Percentiles rank a stretch among this genome's conserved stretches.
Conservation (phyloP, 345 rosid species). For the Salix purpurea region DNA sequence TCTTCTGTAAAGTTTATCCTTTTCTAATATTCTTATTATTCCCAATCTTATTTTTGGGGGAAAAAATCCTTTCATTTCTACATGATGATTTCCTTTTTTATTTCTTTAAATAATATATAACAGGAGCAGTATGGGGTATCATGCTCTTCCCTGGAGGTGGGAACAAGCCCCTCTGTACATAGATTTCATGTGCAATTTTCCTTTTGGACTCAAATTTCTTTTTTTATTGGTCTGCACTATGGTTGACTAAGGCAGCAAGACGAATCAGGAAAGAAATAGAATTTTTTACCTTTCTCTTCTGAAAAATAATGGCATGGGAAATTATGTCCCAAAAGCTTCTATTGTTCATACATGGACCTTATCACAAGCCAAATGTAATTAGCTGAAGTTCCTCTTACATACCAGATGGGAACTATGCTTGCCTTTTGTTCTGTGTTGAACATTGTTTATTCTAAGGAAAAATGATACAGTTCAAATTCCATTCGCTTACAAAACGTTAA, state of each 20-base stretch:
- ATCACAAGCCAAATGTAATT: neutral
- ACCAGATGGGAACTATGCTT: neutral
- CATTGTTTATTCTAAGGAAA: neutral
- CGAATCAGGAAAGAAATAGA: neutral
- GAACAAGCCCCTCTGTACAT: conserved; percentile 53
- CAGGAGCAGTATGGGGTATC: conserved; percentile 72
- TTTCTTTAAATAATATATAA: conserved; percentile 1
- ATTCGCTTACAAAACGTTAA: neutral
- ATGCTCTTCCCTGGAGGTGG: conserved; percentile 43
- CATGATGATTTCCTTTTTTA: neutral
- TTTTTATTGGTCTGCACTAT: neutral
- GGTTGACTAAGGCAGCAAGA: neutral
- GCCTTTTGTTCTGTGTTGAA: neutral
- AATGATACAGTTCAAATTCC: neutral
- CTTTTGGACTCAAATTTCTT: neutral
- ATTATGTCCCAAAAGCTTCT: neutral
- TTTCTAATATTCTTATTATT: neutral
- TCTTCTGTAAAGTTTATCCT: neutral
- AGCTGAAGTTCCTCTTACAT: neutral
- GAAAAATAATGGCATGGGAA: neutral
- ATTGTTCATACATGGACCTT: neutral
- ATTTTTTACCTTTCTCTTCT: neutral
- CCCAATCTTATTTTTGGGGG: neutral
- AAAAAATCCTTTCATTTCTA: neutral
- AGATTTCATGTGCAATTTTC: conserved; percentile 65